phyloP scores from a whole-genome alignment of 371 early-diverging fungal species.

The Mortierella sp. region DNA sequence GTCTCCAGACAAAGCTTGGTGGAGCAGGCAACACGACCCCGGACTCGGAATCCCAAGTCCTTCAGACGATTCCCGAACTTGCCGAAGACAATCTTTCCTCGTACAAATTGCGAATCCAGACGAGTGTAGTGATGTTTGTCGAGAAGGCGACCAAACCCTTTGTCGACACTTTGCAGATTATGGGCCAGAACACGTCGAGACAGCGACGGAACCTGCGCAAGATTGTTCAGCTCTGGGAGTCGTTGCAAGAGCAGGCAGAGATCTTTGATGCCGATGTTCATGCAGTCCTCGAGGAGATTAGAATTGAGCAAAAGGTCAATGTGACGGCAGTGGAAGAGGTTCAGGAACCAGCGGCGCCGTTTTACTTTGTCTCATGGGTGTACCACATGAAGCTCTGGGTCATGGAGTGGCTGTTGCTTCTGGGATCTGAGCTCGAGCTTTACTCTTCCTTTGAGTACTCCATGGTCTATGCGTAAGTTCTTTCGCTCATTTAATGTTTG shows the following conservation, averaged over 20 bases:
- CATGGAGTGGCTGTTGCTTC: slow-evolving; percentile 69
- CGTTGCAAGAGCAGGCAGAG: slow-evolving; percentile 72
- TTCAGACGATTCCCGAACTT: slow-evolving; percentile 8
- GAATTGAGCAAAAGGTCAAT: slow-evolving; percentile 23
- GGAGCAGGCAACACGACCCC: background rate
- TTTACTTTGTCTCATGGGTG: slow-evolving; percentile 81
- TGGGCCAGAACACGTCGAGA: slow-evolving; percentile 80
- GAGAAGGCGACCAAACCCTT: slow-evolving; percentile 63
- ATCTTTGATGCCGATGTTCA: slow-evolving; percentile 56
- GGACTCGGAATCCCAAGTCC: background rate
- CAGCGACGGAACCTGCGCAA: slow-evolving; percentile 77
- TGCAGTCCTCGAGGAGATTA: slow-evolving; percentile 40
- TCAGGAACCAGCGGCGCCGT: slow-evolving; percentile 54
- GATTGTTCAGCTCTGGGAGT: slow-evolving; percentile 74
- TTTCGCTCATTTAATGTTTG: background rate
- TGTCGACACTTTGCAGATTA: slow-evolving; percentile 70
- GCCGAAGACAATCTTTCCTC: slow-evolving; percentile 14
- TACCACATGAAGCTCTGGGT: slow-evolving; percentile 76
- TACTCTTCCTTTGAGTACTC: slow-evolving; percentile 77
- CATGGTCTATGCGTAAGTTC: slow-evolving; percentile 74
- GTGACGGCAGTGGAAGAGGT: background rate
- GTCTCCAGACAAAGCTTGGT: slow-evolving; percentile 7
- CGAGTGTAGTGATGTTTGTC: slow-evolving; percentile 26
- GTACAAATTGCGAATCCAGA: slow-evolving; percentile 23
- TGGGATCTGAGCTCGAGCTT: slow-evolving; percentile 82